Percentiles rank a stretch among this genome's conserved stretches.
Evolutionary conservation across 2,329 filamentous ascomycete genomes (phyloP).

Genomic region (Myriosclerotinia duriaeana): DNA sequence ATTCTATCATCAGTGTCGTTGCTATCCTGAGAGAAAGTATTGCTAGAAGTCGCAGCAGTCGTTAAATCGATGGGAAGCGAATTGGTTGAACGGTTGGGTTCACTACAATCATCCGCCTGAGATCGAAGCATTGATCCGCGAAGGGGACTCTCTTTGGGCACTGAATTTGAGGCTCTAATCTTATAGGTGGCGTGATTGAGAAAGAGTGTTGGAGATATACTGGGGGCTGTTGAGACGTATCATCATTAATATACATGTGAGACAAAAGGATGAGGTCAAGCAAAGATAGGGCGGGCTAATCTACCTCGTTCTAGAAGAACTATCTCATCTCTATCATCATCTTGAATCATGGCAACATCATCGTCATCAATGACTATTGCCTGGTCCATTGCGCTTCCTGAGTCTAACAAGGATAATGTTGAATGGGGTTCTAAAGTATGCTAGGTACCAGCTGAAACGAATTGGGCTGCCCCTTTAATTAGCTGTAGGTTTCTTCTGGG

Average conservation of each 20-base stretch:
- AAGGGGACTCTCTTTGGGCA: background rate
- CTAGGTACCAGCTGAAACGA: background rate
- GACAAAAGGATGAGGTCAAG: constrained; percentile 1
- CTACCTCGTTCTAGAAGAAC: constrained; percentile 17
- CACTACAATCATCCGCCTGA: background rate
- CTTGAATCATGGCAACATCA: background rate
- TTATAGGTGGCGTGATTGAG: too few relatives aligned
- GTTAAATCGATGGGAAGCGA: background rate
- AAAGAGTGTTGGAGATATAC: background rate
- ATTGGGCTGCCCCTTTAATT: background rate
- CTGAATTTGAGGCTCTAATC: background rate
- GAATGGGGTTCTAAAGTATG: background rate
- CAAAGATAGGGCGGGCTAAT: background rate
- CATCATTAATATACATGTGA: background rate
- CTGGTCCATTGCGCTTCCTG: background rate
- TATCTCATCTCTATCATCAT: constrained; percentile 6
- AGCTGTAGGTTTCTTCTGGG: background rate
- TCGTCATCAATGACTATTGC: constrained; percentile 11
- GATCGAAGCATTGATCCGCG: background rate
- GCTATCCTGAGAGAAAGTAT: background rate
- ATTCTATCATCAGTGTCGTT: background rate
- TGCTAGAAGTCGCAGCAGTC: background rate
- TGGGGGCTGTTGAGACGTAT: constrained; percentile 4
- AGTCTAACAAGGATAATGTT: background rate
- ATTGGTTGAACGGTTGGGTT: background rate